Evolutionary conservation across 2,329 filamentous ascomycete species (phyloP).

Genomic region (Penicillium brasilianum): DNA sequence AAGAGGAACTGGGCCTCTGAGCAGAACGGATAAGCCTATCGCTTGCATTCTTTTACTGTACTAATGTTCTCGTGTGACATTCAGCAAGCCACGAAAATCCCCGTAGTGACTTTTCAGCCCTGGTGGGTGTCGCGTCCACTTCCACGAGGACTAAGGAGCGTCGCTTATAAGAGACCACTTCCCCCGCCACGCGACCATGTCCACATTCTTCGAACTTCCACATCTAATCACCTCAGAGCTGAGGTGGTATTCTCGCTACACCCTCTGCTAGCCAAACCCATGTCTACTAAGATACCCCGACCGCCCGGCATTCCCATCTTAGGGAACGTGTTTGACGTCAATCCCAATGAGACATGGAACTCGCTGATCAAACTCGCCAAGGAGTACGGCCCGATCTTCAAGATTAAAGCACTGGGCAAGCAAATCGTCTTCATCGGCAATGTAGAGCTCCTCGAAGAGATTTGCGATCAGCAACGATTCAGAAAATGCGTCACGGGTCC

Average conservation of each 20-base stretch:
- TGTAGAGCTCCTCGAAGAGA: conserved; percentile 64
- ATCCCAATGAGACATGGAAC: conserved; percentile 56
- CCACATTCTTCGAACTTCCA: no score
- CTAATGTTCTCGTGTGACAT: background rate
- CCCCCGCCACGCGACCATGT: background rate
- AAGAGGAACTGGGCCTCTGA: background rate
- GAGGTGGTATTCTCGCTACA: background rate
- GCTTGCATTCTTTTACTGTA: background rate
- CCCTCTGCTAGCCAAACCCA: background rate
- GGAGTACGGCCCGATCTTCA: conserved; percentile 63
- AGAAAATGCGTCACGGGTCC: conserved; percentile 56
- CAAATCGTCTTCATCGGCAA: conserved; percentile 59
- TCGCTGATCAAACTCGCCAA: conserved; percentile 56
- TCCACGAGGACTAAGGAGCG: no score
- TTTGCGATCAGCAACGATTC: conserved; percentile 71
- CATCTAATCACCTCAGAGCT: no score
- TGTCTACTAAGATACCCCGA: conserved; percentile 50
- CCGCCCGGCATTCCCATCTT: conserved; percentile 57
- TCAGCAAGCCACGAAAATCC: background rate
- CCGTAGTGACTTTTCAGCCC: background rate
- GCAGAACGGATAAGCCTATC: background rate
- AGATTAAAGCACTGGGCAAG: conserved; percentile 55
- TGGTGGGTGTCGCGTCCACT: no score
- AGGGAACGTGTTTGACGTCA: conserved; percentile 59
- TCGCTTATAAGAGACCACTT: background rate